Evolutionary conservation across 768 basidiomycete genomes (phyloP), one percentile per base, ranked within the genome.

Genomic region (Termitomyces sp.): DNA sequence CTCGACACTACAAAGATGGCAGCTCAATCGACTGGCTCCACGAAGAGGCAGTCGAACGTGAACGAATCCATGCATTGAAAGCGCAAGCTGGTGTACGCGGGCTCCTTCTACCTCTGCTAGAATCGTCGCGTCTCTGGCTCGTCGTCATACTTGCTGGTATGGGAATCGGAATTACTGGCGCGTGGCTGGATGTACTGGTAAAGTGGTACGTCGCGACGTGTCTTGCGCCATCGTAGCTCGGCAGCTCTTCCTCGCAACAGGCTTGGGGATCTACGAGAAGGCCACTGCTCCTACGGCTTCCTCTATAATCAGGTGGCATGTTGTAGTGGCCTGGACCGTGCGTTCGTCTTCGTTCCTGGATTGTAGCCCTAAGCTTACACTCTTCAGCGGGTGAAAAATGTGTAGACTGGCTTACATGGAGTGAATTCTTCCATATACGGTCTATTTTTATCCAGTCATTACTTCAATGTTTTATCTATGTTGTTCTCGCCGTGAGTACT

Each of bases 291-390:
- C 10, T 83, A 84, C 62, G 85, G 84, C 2, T 82, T 89, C 71
- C 83, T 87, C 68, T 88, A 87, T 68, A 89, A 86, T 62, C 83
- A 84, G 66, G 82, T 84, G 25, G 75, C 84, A 21, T 90, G 88
- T 63, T 90, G 87, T 70, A 82, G 80, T 60, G 86, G 85, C 34
- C 67, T 88, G 34, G 83, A 85, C 66, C 74, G 83, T 83, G 63
- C 59, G 81, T 76, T 37, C 32, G 37, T 50, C 40, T 46, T n/a
- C 45, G 41, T 50, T 57, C 31, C 44, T 56, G 25, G 27, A 31
- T n/a, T 17, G 5, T 31, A 52, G 21, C 34, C 32, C 42, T 14
- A 38, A 32, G 44, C 38, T 65, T 42, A 55, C 50, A 45, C 46
- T 43, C 25, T 56, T 44, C 62, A 88, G 87, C 86, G 40, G 87